Evolutionary conservation across 768 basidiomycete genomes (phyloP).

Genomic region (Suillus occidentalis): DNA sequence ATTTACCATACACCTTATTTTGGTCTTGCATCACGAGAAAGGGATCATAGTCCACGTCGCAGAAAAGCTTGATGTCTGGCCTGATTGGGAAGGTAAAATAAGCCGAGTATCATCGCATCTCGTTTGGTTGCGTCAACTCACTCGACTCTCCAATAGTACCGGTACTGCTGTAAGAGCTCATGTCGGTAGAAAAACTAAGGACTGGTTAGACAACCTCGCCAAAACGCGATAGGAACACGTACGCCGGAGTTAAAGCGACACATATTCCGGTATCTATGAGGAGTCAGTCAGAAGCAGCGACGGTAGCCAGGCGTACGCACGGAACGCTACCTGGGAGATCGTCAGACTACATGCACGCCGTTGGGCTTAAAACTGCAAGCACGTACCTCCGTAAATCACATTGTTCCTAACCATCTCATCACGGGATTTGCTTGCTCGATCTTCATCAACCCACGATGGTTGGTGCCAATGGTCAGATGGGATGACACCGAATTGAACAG

Average conservation of each 20-base stretch:
- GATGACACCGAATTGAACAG: constrained; percentile 60
- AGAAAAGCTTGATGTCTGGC: constrained; percentile 79
- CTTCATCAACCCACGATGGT: constrained; percentile 77
- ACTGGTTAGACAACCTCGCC: constrained; percentile 4
- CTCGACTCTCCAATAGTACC: constrained; percentile 93
- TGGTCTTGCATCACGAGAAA: constrained; percentile 80
- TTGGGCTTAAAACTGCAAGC: neutral
- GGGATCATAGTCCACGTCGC: constrained; percentile 76
- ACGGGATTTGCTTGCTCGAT: constrained; percentile 53
- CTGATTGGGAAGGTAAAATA: constrained; percentile 33
- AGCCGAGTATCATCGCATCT: neutral
- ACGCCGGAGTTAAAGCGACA: constrained; percentile 94
- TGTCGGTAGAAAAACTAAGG: constrained; percentile 81
- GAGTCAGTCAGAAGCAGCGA: constrained; percentile 7
- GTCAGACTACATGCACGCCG: constrained; percentile 9
- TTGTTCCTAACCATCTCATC: constrained; percentile 61
- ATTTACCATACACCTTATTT: constrained; percentile 77
- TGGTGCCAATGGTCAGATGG: constrained; percentile 74
- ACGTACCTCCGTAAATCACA: constrained; percentile 66
- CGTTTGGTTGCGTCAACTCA: constrained; percentile 36
- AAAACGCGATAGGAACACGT: constrained; percentile 22
- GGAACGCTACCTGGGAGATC: constrained; percentile 61
- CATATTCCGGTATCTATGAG: constrained; percentile 83
- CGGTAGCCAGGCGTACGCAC: constrained; percentile 41
- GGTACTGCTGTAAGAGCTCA: constrained; percentile 69